Conservation (phyloP, 345 rosid genomes). For the Citrus inodora region DNA sequence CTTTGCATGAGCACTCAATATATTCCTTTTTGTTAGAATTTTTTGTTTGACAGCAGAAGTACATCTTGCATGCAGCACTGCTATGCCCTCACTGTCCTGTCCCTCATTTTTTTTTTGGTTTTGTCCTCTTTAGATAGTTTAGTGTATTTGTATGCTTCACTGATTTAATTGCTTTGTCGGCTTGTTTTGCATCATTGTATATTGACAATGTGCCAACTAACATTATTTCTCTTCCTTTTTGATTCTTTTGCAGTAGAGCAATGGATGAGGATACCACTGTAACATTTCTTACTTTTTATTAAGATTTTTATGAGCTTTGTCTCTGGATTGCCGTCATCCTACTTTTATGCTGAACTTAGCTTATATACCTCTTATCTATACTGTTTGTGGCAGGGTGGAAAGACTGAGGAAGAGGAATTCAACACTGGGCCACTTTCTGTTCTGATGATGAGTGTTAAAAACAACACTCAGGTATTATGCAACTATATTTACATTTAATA, state of each 20-base stretch:
- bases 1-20: neutral
- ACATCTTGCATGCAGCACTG: neutral
- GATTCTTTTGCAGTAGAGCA: slow-evolving; percentile 40
- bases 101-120: neutral
- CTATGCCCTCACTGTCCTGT: too few relatives aligned
- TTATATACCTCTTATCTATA: neutral
- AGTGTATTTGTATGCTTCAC: neutral
- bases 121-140: too few relatives aligned
- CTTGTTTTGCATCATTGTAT: neutral
- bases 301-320: neutral
- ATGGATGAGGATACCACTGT: slow-evolving; percentile 64
- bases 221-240: too few relatives aligned
- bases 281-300: slow-evolving; percentile 8
- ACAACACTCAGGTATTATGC: slow-evolving; percentile 77
- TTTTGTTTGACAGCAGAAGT: neutral
- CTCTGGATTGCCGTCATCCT: neutral
- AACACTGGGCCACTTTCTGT: slow-evolving; percentile 97
- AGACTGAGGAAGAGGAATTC: slow-evolving; percentile 91
- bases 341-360: neutral
- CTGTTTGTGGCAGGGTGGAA: slow-evolving; percentile 29
- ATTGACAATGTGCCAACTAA: neutral
- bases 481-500: neutral
- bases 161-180: neutral
- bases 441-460: slow-evolving; percentile 92
- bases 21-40: neutral